Base-by-base conservation (phyloP, 805 yeast genomes). In the Nakazawaea holstii region DNA sequence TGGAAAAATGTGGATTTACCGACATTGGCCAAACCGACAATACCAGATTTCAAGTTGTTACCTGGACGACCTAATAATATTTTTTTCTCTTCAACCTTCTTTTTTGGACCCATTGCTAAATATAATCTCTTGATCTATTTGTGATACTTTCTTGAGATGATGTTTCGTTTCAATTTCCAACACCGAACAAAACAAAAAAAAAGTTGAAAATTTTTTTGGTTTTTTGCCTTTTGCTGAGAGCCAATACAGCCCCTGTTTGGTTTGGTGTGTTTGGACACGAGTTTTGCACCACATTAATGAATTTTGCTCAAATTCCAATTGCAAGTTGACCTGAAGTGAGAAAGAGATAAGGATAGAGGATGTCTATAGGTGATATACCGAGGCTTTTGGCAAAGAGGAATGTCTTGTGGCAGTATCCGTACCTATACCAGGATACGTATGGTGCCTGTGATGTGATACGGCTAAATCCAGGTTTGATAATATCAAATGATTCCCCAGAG, bases 11-110 rank as follows among this genome's bases (percentile, higher is more conserved):
- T 73, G 8, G 79, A 69, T 68, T 83, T 61, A 65, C 89, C 75
- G 61, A 73, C 89, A 57, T 83, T 83, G 37, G 90, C 89, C 29
- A 83, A 69, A 1, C 86, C 80, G 2, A 76, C 80, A 48, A 79
- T 66, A 40, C 83, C 77, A 52, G 85, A 66, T 51, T 68, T 68
- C 50, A 68, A 58, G 54, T 68, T 67, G 56, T 68, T 68, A 55
- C 72, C 71, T 53, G 71, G 71, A 59, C 71, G 64, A 51, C 71
- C 71, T 42, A 67, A 51, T 29, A 67, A 51, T 40, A 65, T 50
- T 51, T 67, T 67, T 56, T 66, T 65, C 47, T 67, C 71, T 56
- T 67, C 70, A 44, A 58, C 65, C 51, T 60, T 65, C 59, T 67
- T 67, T 66, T 67, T 67, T 63, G 70, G 69, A 49, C 68, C 65